A percentile compares a stretch with the other conserved stretches of the same genome.
These are phyloP conservation scores for Phytophthora sojae DNA, from an alignment of 352 stramenopile species.

Conservation along the genomic window DNA sequence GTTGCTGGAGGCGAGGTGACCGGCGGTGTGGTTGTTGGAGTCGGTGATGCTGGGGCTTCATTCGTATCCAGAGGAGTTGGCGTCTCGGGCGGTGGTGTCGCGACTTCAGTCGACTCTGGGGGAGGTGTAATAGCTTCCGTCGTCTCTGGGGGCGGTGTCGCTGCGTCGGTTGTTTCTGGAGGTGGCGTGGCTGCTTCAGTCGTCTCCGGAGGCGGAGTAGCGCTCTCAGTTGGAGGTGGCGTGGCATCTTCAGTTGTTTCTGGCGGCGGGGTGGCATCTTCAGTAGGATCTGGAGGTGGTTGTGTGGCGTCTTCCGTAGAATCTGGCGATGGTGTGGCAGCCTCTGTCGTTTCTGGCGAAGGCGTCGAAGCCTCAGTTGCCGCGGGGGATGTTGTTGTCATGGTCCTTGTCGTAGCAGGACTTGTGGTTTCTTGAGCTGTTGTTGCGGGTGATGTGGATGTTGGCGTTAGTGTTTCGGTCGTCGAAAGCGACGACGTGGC, in stretches of 20 bases:
- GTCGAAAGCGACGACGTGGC: neutral
- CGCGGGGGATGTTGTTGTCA: neutral
- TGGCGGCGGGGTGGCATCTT: neutral
- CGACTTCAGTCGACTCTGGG: neutral
- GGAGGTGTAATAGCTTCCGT: neutral
- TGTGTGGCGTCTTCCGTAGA: neutral
- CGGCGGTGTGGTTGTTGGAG: neutral
- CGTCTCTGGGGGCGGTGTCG: neutral
- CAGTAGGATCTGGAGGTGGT: neutral
- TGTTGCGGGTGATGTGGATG: neutral
- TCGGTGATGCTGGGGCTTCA: neutral
- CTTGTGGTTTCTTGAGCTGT: neutral
- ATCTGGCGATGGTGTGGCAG: neutral
- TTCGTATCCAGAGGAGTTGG: neutral
- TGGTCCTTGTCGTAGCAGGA: neutral
- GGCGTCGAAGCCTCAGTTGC: neutral
- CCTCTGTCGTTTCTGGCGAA: neutral
- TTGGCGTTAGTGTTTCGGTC: neutral
- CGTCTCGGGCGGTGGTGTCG: neutral
- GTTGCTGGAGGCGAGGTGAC: conserved; percentile 7
- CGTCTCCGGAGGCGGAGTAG: neutral
- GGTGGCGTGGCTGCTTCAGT: neutral
- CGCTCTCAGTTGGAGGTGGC: neutral
- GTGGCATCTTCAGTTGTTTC: neutral
- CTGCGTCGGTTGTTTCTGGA: neutral